Base-by-base conservation (phyloP, 2,329 filamentous ascomycete species). In the Diaporthe citriasiana region DNA sequence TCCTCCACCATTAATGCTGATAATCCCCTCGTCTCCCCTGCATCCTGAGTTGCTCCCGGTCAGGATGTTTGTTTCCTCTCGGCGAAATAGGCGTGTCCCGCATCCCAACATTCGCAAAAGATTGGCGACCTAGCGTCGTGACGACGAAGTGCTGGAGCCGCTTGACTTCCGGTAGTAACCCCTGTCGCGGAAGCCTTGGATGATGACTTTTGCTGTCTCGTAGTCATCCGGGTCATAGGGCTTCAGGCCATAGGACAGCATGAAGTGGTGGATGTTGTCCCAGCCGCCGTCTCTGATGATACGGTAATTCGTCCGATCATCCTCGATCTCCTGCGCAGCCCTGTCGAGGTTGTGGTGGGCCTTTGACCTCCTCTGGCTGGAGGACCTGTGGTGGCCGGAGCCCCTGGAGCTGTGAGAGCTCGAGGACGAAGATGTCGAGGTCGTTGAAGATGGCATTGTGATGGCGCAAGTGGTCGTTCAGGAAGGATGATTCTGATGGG, bases 301-400 rank as follows among this genome's bases (percentile, higher is more conserved):
- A 42, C 74, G 72, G 68, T 75, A 75, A 70, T 75, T 75, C 19
- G 74, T 75, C 33, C 74, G 53, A 65, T 75, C 74, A 53, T 75
- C 74, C 68, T 75, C 74, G 53, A 71, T 69, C 53, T 55, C 60
- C 22, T 55, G 45, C 45, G 74, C 69, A 38, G 60, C 72, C 60
- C 63, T 74, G 53, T 75, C 74, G 68, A 75, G 74, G 71, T 75
- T 74, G 68, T 75, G 74, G 60, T 75, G 74, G 60, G 74, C 74
- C 22, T 68, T 74, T 33, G 74, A 71, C 55, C 74, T 71, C 60
- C n/a, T 68, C 47, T 75, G 74, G 53, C 71, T 63, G 57, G 57
- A 45, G 30, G 72, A 66, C 19, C 56, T 57, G 72, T 57, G 55
- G 56, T 66, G 68, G 68, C 57, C 68, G n/a, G 72, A 71, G 17